Evolutionary conservation across 2,329 filamentous ascomycete genomes (phyloP), one percentile per base, ranked within the genome.

Genomic region (Ophiostoma himal-ulmi): DNA sequence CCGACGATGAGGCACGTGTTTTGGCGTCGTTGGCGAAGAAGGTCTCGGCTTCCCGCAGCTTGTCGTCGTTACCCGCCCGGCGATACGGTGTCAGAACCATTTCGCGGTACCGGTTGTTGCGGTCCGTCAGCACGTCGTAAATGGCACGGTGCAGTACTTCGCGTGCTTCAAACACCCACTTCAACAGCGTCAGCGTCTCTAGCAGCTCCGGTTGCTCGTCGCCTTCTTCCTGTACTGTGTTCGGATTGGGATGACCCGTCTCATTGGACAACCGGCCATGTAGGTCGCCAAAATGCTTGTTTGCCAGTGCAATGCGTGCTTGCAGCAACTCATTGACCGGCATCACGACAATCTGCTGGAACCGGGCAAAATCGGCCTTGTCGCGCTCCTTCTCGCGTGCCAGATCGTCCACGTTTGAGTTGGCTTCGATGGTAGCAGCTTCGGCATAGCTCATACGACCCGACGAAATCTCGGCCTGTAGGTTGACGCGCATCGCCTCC

Each of bases 101-200:
- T 70, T 91, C 88, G 74, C 91, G 89, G 79, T 97, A 98, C 44
- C 92, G 89, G 71, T 93, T 87, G 76, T 97, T 95, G 68, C 94
- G 91, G 77, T 94, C 92, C 26, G 89, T 89, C 44, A 97, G 86
- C 13, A 98, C 82, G 75, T 96, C 91, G 77, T 93, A 97, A 69
- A 94, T 86, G 75, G 93, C 91, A 62, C 92, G 89, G 80, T 98
- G 90, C 10, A 98, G 84, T 66, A 87, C 85, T 80, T 99, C 95
- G n/a, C 94, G 89, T 0, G 91, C 91, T 78, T 99, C 95, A 75
- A 97, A 98, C 10, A 98, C 88, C 94, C 95, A 98, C 77, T 98
- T 99, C 17, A 98, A 84, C 67, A 97, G 86, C 0, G 94, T 98
- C 14, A 99, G 84, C 80, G 97, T 96, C 79, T 99, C 95, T 2